These are phyloP conservation scores for Xylaria acuta DNA, from an alignment of 495 filamentous ascomycete genomes.

Conservation along the genomic window DNA sequence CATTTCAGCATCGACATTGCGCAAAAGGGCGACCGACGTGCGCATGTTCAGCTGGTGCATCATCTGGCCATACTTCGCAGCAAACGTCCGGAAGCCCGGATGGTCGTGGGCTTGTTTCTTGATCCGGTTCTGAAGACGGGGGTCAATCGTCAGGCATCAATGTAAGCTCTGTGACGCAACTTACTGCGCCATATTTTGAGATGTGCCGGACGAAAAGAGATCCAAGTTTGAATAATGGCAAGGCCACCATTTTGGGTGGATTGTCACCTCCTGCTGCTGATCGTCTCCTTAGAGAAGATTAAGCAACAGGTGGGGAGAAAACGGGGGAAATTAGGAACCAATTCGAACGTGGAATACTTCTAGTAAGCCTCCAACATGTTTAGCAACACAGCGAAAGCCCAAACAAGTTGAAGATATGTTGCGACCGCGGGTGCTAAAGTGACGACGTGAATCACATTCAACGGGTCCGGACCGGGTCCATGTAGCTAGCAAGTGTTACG, in stretches of 20 bases:
- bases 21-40: slow-evolving; percentile 80
- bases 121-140: slow-evolving; percentile 77
- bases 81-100: slow-evolving; percentile 83
- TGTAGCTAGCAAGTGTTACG: too few relatives aligned
- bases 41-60: slow-evolving; percentile 96
- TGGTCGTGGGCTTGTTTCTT: slow-evolving; percentile 95
- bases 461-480: neutral
- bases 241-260: slow-evolving; percentile 54
- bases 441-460: slow-evolving; percentile 6
- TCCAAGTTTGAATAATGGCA: slow-evolving; percentile 56
- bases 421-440: neutral
- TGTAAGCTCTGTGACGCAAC: slow-evolving; percentile 24
- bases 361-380: neutral
- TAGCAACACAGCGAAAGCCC: neutral
- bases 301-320: neutral
- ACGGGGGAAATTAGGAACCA: neutral
- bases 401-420: neutral
- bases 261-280: neutral
- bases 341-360: neutral
- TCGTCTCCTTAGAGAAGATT: neutral
- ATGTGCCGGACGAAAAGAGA: slow-evolving; percentile 58
- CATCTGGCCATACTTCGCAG: slow-evolving; percentile 69
- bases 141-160: slow-evolving; percentile 23
- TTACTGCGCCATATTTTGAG: slow-evolving; percentile 67
- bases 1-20: slow-evolving; percentile 71